Evolutionary conservation across 2,329 filamentous ascomycete genomes (phyloP).

Genomic region (Alternaria gaisen): DNA sequence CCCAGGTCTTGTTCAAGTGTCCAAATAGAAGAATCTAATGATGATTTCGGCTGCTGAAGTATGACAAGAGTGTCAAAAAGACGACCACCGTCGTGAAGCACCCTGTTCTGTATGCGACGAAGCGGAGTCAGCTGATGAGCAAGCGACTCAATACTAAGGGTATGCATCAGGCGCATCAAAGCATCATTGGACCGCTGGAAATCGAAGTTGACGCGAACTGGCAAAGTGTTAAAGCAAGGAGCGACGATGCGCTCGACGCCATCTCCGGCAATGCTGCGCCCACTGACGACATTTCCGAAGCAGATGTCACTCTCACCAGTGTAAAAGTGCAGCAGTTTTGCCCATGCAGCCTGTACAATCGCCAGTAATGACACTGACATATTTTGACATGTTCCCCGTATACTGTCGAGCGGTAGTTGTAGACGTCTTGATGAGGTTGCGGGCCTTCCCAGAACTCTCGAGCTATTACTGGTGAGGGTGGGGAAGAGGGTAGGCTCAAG

Average conservation of each 20-base stretch:
- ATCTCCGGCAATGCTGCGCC: constrained; percentile 72
- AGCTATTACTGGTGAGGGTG: constrained; percentile 38
- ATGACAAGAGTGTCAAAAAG: constrained; percentile 85
- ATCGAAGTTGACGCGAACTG: constrained; percentile 68
- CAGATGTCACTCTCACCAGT: constrained; percentile 72
- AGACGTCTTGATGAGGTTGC: constrained; percentile 40
- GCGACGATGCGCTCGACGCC: constrained; percentile 78
- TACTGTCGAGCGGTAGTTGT: constrained; percentile 29
- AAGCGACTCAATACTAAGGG: constrained; percentile 68
- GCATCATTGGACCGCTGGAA: constrained; percentile 61
- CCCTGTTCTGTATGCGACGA: constrained; percentile 70
- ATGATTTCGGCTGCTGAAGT: constrained; percentile 69
- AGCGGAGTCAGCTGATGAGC: constrained; percentile 79
- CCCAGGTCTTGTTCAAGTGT: constrained; percentile 60
- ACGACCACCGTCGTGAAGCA: constrained; percentile 57
- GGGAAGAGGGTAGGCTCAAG: constrained; percentile 59
- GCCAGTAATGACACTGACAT: constrained; percentile 63
- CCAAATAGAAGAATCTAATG: constrained; percentile 62
- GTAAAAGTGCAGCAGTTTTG: constrained; percentile 67
- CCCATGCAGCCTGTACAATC: constrained; percentile 77
- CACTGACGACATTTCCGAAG: constrained; percentile 87
- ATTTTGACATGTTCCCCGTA: constrained; percentile 33
- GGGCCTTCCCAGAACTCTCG: neutral
- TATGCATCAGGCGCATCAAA: constrained; percentile 68
- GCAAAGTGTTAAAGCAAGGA: constrained; percentile 91